A percentile compares a stretch with the other conserved stretches of the same genome.
Conservation (phyloP, 148 eudicot genomes). For the Fagopyrum tataricum region DNA sequence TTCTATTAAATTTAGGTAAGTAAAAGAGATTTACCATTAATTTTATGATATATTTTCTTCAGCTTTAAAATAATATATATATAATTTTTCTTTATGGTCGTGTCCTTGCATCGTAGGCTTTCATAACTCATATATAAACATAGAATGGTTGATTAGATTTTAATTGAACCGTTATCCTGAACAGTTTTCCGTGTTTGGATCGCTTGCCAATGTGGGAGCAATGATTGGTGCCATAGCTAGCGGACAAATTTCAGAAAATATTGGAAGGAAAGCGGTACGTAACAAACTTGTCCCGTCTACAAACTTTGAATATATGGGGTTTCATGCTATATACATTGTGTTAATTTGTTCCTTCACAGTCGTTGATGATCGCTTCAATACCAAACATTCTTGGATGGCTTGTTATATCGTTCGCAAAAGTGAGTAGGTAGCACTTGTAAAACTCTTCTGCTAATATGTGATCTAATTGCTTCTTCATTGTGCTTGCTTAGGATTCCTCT, state of each 20-base stretch:
- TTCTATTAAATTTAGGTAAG: no score
- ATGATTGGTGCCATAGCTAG: slow-evolving; percentile 94
- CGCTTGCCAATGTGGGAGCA: slow-evolving; percentile 85
- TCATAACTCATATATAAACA: no score
- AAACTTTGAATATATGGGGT: neutral
- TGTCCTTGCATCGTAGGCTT: no score
- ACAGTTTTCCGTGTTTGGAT: slow-evolving; percentile 84
- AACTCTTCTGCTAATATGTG: neutral
- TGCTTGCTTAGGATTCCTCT: slow-evolving; percentile 53
- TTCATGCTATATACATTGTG: neutral
- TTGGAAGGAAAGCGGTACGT: slow-evolving; percentile 85
- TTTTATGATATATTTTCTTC: no score
- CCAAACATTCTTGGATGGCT: slow-evolving; percentile 67
- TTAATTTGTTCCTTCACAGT: slow-evolving; percentile 31
- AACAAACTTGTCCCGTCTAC: neutral
- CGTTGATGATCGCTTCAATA: slow-evolving; percentile 56
- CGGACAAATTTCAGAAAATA: slow-evolving; percentile 78
- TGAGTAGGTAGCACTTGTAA: slow-evolving; percentile 20
- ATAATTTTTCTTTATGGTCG: no score
- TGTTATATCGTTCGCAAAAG: slow-evolving; percentile 44
- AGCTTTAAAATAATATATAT: no score
- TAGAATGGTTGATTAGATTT: no score
- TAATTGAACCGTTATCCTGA: neutral
- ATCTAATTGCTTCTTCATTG: neutral
- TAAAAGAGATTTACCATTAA: no score